A percentile compares a stretch with the other conserved stretches of the same genome.
Evolutionary conservation across 208 protist genomes (phyloP).

Genomic region (Angomonas deanei): DNA sequence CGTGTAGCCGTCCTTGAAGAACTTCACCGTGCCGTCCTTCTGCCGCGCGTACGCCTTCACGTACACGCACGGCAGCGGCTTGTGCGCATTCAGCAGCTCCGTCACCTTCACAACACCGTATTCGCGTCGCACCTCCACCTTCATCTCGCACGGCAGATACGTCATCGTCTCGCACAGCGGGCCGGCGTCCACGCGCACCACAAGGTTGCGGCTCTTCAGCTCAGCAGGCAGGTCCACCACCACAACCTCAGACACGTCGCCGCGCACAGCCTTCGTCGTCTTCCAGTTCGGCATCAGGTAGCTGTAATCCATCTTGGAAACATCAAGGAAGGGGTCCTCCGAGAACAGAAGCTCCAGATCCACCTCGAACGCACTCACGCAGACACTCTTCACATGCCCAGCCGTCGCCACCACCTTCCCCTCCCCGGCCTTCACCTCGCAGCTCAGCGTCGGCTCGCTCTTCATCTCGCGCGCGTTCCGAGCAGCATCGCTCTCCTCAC

Average conservation of each 20-base stretch:
- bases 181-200: neutral
- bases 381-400: neutral
- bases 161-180: neutral
- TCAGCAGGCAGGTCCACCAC: neutral
- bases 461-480: neutral
- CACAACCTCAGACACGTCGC: neutral
- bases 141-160: slow-evolving; percentile 5
- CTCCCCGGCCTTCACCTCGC: neutral
- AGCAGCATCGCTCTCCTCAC: neutral
- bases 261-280: neutral
- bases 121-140: slow-evolving; percentile 1
- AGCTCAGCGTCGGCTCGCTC: slow-evolving; percentile 6
- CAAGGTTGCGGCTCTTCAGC: slow-evolving; percentile 4
- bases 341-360: slow-evolving; percentile 13
- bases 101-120: slow-evolving; percentile 4
- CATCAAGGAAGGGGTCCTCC: slow-evolving; percentile 1
- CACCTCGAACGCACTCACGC: neutral
- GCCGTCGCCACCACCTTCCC: slow-evolving; percentile 1
- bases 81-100: too few species aligned
- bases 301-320: slow-evolving; percentile 4
- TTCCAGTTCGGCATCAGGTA: slow-evolving; percentile 4
- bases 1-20: slow-evolving; percentile 18
- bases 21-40: neutral
- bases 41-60: slow-evolving; percentile 8
- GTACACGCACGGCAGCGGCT: slow-evolving; percentile 8